These are phyloP conservation scores for Pseudonitzschia pungens DNA, from an alignment of 108 stramenopile species.

Conservation along the genomic window DNA sequence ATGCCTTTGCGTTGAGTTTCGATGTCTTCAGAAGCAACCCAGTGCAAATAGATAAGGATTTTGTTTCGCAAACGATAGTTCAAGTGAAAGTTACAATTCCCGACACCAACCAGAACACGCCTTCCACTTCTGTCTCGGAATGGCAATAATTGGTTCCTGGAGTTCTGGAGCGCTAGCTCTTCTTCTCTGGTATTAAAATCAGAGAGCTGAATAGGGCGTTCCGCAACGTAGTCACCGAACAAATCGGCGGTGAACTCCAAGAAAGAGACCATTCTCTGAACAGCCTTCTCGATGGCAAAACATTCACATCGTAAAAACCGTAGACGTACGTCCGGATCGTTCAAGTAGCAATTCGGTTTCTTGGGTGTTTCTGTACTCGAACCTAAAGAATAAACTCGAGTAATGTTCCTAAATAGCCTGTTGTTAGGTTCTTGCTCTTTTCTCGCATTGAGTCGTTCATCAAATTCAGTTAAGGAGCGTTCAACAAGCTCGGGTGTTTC, in stretches of 20 bases:
- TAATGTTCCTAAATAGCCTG: not conserved
- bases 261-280: slow-evolving; percentile 10
- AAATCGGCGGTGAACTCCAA: slow-evolving; percentile 19
- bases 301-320: slow-evolving; percentile 14
- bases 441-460: not conserved
- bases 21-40: slow-evolving; percentile 8
- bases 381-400: not conserved
- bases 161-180: slow-evolving; percentile 5
- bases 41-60: slow-evolving; percentile 11
- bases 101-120: not conserved
- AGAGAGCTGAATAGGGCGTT: slow-evolving; percentile 1
- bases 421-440: not conserved
- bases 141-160: slow-evolving; percentile 7
- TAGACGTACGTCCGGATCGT: slow-evolving; percentile 6
- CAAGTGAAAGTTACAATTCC: slow-evolving; percentile 11
- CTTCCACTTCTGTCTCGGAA: slow-evolving; percentile 19
- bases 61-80: slow-evolving; percentile 3
- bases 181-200: slow-evolving; percentile 21
- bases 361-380: not conserved
- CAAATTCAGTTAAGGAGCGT: not conserved
- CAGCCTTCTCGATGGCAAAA: slow-evolving; percentile 9
- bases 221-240: slow-evolving; percentile 13
- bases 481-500: slow-evolving; percentile 13
- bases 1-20: slow-evolving; percentile 15
- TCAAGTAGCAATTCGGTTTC: slow-evolving; percentile 6